Conservation (phyloP, 2,329 filamentous ascomycete genomes). For the Colletotrichum agaves region DNA sequence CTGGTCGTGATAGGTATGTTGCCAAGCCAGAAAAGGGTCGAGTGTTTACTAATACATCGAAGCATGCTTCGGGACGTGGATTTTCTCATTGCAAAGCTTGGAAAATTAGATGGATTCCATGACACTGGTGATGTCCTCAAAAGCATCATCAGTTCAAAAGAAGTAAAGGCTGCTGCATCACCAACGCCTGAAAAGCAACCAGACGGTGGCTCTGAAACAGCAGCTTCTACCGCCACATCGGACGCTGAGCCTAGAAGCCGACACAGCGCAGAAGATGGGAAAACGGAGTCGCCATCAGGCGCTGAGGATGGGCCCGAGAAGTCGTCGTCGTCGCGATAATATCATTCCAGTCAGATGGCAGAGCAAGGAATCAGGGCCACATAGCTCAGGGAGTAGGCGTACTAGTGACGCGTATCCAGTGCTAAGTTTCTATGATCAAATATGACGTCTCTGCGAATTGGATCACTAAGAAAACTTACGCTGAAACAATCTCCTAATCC, state of each 20-base stretch:
- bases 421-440: too few species aligned
- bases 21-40: background rate
- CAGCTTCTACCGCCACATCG: constrained; percentile 18
- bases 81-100: constrained; percentile 75
- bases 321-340: constrained; percentile 24
- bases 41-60: constrained; percentile 16
- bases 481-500: too few species aligned
- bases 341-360: background rate
- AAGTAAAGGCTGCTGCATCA: constrained; percentile 46
- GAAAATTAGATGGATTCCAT: constrained; percentile 82
- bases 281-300: constrained; percentile 29
- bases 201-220: constrained; percentile 29
- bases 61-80: constrained; percentile 84
- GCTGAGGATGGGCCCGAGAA: constrained; percentile 36
- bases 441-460: too few species aligned
- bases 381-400: too few species aligned
- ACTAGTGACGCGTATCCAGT: too few species aligned
- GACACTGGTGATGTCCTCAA: constrained; percentile 77
- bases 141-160: constrained; percentile 71
- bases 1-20: constrained; percentile 76
- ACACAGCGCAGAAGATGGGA: constrained; percentile 29
- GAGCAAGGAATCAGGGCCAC: background rate
- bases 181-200: constrained; percentile 30
- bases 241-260: constrained; percentile 26
- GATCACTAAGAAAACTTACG: too few species aligned